These are phyloP conservation scores for Ceratocystis cacaofunesta DNA, from an alignment of 2,329 filamentous ascomycete genomes.

Conservation along the genomic window DNA sequence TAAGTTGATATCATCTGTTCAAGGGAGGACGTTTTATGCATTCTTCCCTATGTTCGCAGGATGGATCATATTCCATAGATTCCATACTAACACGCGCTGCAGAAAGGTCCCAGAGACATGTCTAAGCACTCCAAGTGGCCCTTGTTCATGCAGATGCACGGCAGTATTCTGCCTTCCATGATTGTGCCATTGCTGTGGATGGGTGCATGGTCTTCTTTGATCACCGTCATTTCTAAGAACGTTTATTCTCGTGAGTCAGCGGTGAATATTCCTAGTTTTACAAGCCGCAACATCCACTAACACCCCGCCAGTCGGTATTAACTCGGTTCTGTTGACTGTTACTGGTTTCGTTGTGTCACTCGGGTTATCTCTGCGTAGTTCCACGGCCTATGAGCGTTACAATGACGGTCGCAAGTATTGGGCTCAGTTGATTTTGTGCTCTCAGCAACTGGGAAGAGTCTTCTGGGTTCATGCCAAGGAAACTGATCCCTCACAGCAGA, in stretches of 20 bases:
- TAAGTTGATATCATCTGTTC: neutral
- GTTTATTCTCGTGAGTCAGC: conserved; percentile 21
- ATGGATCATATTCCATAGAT: neutral
- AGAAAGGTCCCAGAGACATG: conserved; percentile 48
- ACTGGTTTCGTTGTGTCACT: conserved; percentile 71
- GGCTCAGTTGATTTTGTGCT: conserved; percentile 45
- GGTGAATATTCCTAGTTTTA: neutral
- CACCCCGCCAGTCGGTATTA: conserved; percentile 31
- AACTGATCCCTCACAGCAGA: conserved; percentile 15
- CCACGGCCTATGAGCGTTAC: conserved; percentile 63
- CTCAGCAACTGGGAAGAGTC: conserved; percentile 54
- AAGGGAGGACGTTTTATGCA: neutral
- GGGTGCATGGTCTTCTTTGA: conserved; percentile 47
- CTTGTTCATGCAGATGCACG: conserved; percentile 59
- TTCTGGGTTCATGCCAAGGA: conserved; percentile 58
- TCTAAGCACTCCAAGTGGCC: conserved; percentile 64
- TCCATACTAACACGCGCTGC: neutral
- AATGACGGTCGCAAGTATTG: conserved; percentile 49
- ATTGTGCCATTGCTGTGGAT: conserved; percentile 52
- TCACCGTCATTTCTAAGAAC: conserved; percentile 41
- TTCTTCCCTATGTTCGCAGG: neutral
- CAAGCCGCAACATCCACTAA: conserved; percentile 2
- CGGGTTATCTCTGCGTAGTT: conserved; percentile 61
- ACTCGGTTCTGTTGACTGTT: conserved; percentile 53
- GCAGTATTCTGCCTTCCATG: conserved; percentile 60